These are phyloP conservation scores for Camellia granthamiana DNA, from an alignment of 148 eudicot species.

Conservation along the genomic window DNA sequence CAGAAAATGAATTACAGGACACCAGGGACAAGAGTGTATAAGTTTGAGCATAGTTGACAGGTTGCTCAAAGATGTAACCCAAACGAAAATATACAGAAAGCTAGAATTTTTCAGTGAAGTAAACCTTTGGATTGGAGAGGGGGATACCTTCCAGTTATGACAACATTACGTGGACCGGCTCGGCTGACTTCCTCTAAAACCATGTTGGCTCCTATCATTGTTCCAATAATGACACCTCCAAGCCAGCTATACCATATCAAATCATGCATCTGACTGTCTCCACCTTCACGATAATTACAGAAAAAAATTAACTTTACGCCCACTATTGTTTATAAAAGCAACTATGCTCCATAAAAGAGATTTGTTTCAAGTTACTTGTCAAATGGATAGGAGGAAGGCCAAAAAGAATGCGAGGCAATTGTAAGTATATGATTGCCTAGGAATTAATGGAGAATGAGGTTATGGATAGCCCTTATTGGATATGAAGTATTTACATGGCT, in stretches of 20 bases:
- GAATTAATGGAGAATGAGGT: not conserved
- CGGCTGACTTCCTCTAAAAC: constrained; percentile 90
- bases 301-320: constrained; percentile 3
- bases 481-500: not conserved
- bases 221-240: constrained; percentile 93
- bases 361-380: not conserved
- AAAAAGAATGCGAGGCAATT: not conserved
- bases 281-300: constrained; percentile 47
- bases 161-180: constrained; percentile 96
- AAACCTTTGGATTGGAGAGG: not conserved
- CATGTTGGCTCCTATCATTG: constrained; percentile 98
- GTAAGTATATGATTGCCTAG: not conserved
- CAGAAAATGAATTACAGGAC: not conserved
- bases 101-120: not conserved
- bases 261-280: constrained; percentile 78
- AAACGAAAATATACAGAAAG: not conserved
- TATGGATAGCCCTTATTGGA: not conserved
- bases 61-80: not conserved
- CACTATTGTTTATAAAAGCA: not conserved
- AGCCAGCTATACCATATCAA: constrained; percentile 99
- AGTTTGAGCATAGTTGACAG: not conserved
- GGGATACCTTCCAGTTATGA: constrained; percentile 92
- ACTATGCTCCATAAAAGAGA: not conserved
- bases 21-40: not conserved
- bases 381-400: not conserved